phyloP scores from a whole-genome alignment of 768 basidiomycete species.

The Coprinopsis marcescibilis region DNA sequence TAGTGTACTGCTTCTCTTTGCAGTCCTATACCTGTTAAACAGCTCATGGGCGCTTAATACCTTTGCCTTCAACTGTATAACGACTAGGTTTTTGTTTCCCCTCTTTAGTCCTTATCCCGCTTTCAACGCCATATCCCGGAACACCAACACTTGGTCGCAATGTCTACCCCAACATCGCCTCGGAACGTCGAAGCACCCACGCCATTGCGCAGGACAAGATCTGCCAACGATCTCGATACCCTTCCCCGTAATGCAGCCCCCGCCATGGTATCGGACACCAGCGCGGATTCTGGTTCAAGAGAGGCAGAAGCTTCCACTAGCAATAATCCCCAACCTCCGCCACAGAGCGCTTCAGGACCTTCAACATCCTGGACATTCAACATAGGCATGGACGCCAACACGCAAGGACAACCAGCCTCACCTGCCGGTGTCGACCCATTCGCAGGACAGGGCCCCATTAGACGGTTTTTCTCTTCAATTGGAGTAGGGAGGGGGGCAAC shows the following conservation, averaged over 20 bases:
- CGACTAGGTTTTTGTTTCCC: neutral
- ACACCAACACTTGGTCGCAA: neutral
- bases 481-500: constrained; percentile 5
- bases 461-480: constrained; percentile 1
- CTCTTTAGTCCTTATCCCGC: neutral
- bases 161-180: neutral
- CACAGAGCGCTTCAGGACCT: neutral
- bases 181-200: neutral
- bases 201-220: constrained; percentile 4
- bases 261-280: neutral
- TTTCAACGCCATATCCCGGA: neutral
- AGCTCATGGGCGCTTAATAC: neutral
- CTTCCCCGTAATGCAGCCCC: neutral
- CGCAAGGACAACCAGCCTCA: neutral
- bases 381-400: neutral
- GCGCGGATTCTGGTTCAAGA: neutral
- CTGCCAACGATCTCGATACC: constrained; percentile 2
- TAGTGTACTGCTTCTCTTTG: too few relatives aligned
- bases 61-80: neutral
- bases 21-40: too few relatives aligned
- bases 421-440: neutral
- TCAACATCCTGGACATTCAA: too few relatives aligned
- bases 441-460: neutral
- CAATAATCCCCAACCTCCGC: neutral
- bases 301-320: neutral